Conservation (phyloP, 1,284 basidiomycete genomes). For the Puccinia coronata region DNA sequence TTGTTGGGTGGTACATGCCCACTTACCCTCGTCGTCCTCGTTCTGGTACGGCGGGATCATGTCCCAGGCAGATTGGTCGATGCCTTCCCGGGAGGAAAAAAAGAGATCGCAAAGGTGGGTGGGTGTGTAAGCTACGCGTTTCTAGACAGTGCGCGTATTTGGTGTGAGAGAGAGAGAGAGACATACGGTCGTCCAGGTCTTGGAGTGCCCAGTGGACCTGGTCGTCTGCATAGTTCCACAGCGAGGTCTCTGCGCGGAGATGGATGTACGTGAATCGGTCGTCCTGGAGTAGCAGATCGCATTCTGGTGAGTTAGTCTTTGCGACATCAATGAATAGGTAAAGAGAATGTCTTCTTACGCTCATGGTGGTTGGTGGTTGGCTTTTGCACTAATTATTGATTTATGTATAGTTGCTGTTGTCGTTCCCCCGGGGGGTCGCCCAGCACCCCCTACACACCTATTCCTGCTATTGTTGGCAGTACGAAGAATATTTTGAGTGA, state of each 20-base stretch:
- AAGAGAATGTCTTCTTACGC: slow-evolving; percentile 4
- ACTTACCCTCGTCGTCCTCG: slow-evolving; percentile 47
- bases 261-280: slow-evolving; percentile 46
- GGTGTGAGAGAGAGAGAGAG: neutral
- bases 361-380: no score
- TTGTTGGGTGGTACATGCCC: no score
- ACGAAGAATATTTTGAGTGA: no score
- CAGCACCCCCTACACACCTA: no score
- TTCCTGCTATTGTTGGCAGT: no score
- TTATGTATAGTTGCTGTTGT: no score
- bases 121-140: no score
- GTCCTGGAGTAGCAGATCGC: neutral
- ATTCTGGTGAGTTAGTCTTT: neutral
- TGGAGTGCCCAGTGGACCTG: slow-evolving; percentile 37
- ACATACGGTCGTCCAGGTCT: slow-evolving; percentile 37
- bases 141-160: no score
- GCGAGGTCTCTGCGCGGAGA: slow-evolving; percentile 32
- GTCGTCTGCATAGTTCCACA: slow-evolving; percentile 45
- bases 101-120: no score
- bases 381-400: no score
- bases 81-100: no score
- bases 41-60: slow-evolving; percentile 46
- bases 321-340: neutral
- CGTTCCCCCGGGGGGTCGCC: neutral
- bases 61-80: slow-evolving; percentile 44